Evolutionary conservation across 192 early-diverging fungal genomes (phyloP), one percentile per base, ranked within the genome.

Genomic region (Coemansia umbellata): DNA sequence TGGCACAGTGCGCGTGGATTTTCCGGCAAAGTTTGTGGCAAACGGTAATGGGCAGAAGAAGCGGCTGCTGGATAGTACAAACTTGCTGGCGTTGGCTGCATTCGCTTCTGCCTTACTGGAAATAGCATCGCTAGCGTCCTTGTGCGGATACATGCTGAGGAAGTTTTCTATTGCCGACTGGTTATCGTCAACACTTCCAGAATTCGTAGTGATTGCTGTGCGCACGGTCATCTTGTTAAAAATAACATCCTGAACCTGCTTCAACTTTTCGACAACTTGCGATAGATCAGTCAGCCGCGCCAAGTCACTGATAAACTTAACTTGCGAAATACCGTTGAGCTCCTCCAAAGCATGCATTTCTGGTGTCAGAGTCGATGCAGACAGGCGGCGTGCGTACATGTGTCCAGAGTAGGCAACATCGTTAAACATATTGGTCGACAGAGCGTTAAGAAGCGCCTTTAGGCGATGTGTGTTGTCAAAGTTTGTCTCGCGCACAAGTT

Each of bases 21-120:
- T 78, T 21, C 85, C 83, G 4, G 86, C 84, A 55, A 87, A 95
- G 69, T 95, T 94, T 28, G 95, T 87, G 15, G 86, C 81, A 49
- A 90, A 89, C 2, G 93, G 93, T 31, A 93, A 66, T 7, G 89
- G 83, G 60, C 87, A 90, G 70, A 92, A 92, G 21, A 82, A 81
- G 27, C 87, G 85, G 24, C 57, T 50, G 51, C 74, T 83, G 7
- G 63, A 48, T 3, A 85, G 66, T 1, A 35, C 55, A 17, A 60
- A 65, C 48, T 66, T 68, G 36, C 7, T 7, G 17, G 23, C 3
- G 30, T 11, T 52, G 13, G 44, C 27, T 31, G 19, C 10, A 30
- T 26, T 32, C 18, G 11, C 15, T 21, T 28, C 3, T 14, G 43
- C 2, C 1, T 5, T 26, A 3, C 43, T n/a, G 43, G n/a, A n/a